Conservation (phyloP, 805 yeast species). For the Yamadazyma takamatsuzukensis region DNA sequence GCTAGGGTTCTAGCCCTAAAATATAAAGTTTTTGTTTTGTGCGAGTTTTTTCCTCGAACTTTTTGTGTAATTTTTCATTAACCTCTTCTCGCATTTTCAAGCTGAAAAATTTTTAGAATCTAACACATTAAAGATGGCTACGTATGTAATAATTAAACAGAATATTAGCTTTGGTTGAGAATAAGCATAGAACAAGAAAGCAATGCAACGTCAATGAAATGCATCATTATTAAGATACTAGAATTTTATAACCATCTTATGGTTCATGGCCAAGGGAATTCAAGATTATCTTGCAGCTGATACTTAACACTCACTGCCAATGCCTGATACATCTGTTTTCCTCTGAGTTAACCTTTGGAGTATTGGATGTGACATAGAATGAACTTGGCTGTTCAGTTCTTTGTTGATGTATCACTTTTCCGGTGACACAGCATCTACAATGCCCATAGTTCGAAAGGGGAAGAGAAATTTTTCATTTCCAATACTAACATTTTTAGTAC, state of each 20-base stretch:
- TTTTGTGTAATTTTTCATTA: constrained; percentile 1
- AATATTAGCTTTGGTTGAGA: too few species aligned
- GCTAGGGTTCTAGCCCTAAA: too few species aligned
- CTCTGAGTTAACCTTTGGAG: constrained; percentile 27
- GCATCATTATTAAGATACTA: too few species aligned
- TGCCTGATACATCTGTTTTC: constrained; percentile 44
- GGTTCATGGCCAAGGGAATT: constrained; percentile 38
- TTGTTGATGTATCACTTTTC: constrained; percentile 21
- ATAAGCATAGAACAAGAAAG: too few species aligned
- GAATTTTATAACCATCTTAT: too few species aligned
- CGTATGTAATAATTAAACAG: constrained; percentile 21
- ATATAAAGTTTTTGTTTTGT: too few species aligned
- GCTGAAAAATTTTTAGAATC: neutral
- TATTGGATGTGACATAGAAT: constrained; percentile 27
- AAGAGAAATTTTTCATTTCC: too few species aligned
- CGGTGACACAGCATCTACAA: constrained; percentile 18
- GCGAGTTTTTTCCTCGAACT: neutral
- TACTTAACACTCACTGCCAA: constrained; percentile 29
- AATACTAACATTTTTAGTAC: constrained; percentile 35
- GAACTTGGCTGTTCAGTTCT: constrained; percentile 41
- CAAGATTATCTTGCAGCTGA: constrained; percentile 40
- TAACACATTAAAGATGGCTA: constrained; percentile 18
- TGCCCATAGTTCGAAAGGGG: too few species aligned
- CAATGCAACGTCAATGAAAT: too few species aligned
- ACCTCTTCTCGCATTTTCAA: neutral